Evolutionary conservation across 345 rosid species (phyloP).

Genomic region (Laguncularia racemosa): DNA sequence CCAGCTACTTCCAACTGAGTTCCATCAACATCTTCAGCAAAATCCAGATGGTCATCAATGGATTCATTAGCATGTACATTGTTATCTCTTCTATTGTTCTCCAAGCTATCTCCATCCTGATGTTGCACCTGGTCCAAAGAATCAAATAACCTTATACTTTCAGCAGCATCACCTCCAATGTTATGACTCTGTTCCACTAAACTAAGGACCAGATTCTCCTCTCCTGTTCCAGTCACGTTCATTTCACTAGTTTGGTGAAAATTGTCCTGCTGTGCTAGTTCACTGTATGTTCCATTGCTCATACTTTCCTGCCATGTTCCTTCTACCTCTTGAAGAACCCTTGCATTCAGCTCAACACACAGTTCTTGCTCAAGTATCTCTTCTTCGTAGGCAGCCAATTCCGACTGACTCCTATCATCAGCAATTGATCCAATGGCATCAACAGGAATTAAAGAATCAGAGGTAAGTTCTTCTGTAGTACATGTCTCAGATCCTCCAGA

Average conservation of each 20-base stretch:
- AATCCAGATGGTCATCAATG: constrained; percentile 29
- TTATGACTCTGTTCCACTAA: constrained; percentile 15
- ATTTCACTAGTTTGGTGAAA: background rate
- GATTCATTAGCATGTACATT: constrained; percentile 31
- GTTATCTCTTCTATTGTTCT: constrained; percentile 31
- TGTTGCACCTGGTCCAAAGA: constrained; percentile 27
- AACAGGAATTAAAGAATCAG: constrained; percentile 7
- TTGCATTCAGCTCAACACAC: constrained; percentile 16
- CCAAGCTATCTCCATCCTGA: constrained; percentile 28
- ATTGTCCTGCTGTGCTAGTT: background rate
- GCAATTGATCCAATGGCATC: constrained; percentile 1
- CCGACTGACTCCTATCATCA: constrained; percentile 31
- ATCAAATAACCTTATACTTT: constrained; percentile 18
- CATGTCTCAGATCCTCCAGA: constrained; percentile 25
- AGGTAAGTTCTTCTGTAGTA: constrained; percentile 24
- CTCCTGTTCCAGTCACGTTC: constrained; percentile 21
- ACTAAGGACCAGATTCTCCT: constrained; percentile 18
- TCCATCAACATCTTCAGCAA: constrained; percentile 28
- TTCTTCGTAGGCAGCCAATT: constrained; percentile 30
- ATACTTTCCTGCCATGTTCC: constrained; percentile 15
- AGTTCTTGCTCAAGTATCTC: constrained; percentile 34
- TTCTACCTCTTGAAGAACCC: constrained; percentile 17
- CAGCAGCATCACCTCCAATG: constrained; percentile 26
- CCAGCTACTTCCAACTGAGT: constrained; percentile 27
- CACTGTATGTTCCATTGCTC: constrained; percentile 13